A percentile compares a stretch with the other conserved stretches of the same genome.
Conservation (phyloP, 768 basidiomycete genomes). For the Pulveroboletus sp. region DNA sequence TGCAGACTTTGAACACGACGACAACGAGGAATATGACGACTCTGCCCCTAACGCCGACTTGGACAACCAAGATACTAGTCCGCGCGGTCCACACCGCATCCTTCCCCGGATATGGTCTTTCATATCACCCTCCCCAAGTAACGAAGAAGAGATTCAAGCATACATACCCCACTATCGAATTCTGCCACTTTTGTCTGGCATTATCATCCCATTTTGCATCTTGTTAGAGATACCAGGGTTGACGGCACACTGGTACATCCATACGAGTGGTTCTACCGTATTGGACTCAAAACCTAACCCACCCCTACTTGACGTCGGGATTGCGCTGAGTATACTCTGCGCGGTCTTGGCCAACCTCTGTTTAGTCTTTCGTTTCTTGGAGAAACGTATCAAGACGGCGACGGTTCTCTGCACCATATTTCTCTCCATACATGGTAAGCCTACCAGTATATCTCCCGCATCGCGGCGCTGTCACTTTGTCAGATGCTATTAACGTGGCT, state of each 20-base stretch:
- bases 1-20: conserved; percentile 6
- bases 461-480: neutral
- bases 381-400: conserved; percentile 55
- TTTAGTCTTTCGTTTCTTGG: conserved; percentile 67
- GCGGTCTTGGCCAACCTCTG: conserved; percentile 65
- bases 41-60: neutral
- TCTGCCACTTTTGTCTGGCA: conserved; percentile 61
- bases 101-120: conserved; percentile 4
- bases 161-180: conserved; percentile 57
- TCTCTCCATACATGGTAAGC: conserved; percentile 66
- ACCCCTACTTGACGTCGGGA: conserved; percentile 50
- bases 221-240: conserved; percentile 80
- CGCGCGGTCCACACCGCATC: neutral
- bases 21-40: conserved; percentile 8
- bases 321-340: conserved; percentile 63
- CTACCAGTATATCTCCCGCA: neutral
- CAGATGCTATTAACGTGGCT: conserved; percentile 67
- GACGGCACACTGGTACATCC: conserved; percentile 71
- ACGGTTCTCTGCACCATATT: conserved; percentile 62
- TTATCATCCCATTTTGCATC: conserved; percentile 70
- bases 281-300: conserved; percentile 53
- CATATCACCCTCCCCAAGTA: conserved; percentile 15
- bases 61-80: neutral
- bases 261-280: conserved; percentile 37
- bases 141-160: conserved; percentile 26